These are phyloP conservation scores for Lodderomyces oxycetoniae DNA, from an alignment of 1,139 yeast genomes.

Conservation along the genomic window DNA sequence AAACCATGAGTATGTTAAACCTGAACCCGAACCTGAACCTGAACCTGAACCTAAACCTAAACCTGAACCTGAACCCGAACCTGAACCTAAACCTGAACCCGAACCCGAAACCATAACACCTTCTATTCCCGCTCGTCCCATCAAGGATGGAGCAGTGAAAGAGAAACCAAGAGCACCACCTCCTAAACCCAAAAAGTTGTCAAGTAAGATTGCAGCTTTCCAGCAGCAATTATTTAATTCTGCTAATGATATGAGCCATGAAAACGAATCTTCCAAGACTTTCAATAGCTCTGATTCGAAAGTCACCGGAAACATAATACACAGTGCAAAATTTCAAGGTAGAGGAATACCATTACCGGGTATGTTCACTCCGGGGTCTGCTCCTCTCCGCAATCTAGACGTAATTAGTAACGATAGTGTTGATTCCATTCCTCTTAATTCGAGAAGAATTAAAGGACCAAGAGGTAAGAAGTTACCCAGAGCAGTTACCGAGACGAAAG, in stretches of 20 bases:
- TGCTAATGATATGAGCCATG: neutral
- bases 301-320: neutral
- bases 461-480: conserved; percentile 73
- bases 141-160: conserved; percentile 2
- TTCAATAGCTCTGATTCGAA: neutral
- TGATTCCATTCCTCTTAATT: neutral
- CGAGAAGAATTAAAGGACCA: conserved; percentile 66
- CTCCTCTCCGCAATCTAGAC: conserved; percentile 7
- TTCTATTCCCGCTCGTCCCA: no score
- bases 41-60: neutral
- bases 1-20: no score
- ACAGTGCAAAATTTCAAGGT: conserved; percentile 41
- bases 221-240: conserved; percentile 41
- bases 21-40: neutral
- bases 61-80: neutral
- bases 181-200: conserved; percentile 68
- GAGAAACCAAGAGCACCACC: conserved; percentile 37
- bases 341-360: conserved; percentile 59
- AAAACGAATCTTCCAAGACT: neutral
- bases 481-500: conserved; percentile 43
- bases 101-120: neutral
- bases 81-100: neutral
- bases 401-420: neutral
- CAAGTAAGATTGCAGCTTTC: conserved; percentile 74
- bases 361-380: conserved; percentile 20